A percentile compares a stretch with the other conserved stretches of the same genome.
Conservation (phyloP, 495 filamentous ascomycete genomes). For the Margaritispora aquatica region DNA sequence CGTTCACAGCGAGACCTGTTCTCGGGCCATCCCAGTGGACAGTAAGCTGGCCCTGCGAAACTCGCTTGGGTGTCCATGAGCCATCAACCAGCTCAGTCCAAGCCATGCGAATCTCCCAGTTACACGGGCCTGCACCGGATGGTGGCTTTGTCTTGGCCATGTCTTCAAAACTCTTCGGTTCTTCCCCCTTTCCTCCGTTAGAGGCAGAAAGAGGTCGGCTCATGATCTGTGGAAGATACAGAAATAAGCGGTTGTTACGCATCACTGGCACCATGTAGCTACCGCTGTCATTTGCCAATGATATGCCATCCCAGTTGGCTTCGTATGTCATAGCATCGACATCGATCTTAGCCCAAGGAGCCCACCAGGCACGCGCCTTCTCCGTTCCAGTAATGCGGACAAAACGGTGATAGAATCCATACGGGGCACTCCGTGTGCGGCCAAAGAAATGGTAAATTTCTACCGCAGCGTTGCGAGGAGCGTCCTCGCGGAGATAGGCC, state of each 20-base stretch:
- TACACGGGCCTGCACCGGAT: too few relatives aligned
- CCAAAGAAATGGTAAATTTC: slow-evolving; percentile 16
- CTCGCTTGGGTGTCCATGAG: not conserved
- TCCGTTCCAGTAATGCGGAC: too few relatives aligned
- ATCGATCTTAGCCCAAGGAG: not conserved
- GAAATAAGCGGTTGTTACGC: not conserved
- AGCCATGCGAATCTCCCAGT: not conserved
- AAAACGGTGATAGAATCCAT: slow-evolving; percentile 12
- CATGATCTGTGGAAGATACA: not conserved
- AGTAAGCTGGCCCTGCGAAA: not conserved
- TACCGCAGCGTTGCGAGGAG: not conserved
- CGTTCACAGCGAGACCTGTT: too few relatives aligned
- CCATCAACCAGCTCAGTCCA: not conserved
- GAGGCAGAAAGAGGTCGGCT: too few relatives aligned
- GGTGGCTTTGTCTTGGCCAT: too few relatives aligned
- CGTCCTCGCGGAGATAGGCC: not conserved
- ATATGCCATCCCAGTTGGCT: not conserved
- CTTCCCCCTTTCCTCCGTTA: not conserved
- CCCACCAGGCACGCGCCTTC: not conserved
- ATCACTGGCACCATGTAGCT: not conserved
- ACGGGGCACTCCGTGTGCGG: slow-evolving; percentile 7
- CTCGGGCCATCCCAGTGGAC: too few relatives aligned
- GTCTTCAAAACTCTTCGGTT: too few relatives aligned
- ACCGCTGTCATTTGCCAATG: not conserved
- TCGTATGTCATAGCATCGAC: not conserved